Base-by-base conservation (phyloP, 2,329 filamentous ascomycete species). In the Clonostachys solani region DNA sequence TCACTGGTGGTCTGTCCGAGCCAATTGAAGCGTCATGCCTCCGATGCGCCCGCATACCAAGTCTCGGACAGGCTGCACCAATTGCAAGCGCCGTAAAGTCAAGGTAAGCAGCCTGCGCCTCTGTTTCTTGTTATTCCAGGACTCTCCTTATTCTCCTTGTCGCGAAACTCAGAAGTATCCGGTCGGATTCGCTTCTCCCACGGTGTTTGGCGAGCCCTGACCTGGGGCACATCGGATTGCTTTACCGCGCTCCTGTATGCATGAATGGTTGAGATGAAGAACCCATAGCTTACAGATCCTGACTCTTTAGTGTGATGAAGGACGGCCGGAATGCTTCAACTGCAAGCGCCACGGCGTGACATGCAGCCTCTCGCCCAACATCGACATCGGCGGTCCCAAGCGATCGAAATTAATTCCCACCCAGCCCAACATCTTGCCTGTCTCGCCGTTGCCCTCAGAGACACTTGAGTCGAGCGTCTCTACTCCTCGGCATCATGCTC, bases 21-120 rank as follows among this genome's bases (percentile, higher is more conserved):
- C 40, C 43, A 45, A 49, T 46, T 44, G 40, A 29, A 43, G 29
- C 43, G 47, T 19, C 36, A 59, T 59, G 57, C 45, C 56, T 34
- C 49, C 55, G 33, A 54, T 60, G 42, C 56, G 60, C 29, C 54
- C 59, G 29, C 61, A 64, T 7, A 71, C 59, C 42, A 64, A 64
- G 49, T 63, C 61, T 47, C 57, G 61, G 12, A 63, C 52, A 12
- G 61, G 61, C 40, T 64, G 61, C 48, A 47, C 46, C 38, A 59
- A 61, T 49, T 64, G 61, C 50, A 64, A 64, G 51, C 53, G 57
- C 8, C 59, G 61, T 35, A 64, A 63, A 47, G 60, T 64, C 23
- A 64, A 64, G 54, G 61, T 63, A 51, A 38, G 58, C 48, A 29
- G 29, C 13, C 37, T 29, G 23, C 23, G 23, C 9, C 23, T 10